Base-by-base conservation (phyloP, 2,329 filamentous ascomycete genomes). In the Xylaria sp. region DNA sequence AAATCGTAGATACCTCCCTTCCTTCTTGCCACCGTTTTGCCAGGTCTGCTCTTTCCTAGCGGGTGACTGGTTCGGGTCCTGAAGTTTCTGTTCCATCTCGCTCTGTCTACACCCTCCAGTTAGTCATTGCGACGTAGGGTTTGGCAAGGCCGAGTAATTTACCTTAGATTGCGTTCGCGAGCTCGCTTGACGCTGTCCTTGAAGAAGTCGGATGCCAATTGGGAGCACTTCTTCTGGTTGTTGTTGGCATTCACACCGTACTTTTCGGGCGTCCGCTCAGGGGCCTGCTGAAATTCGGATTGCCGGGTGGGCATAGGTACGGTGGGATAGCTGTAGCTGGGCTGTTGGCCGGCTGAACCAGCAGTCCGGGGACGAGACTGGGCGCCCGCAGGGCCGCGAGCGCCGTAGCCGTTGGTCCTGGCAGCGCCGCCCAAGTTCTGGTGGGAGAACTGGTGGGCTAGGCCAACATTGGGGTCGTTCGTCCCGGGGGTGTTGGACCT, bases 121-220 rank as follows among this genome's bases (percentile, higher is more conserved):
- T 19, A 31, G 58, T 68, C 44, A 68, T 73, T 74, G 11, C 29
- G 29, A 11, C 6, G 6, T 11, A 33, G 11, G 29, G 15, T 21
- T 40, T 5, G 37, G 15, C 15, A 15, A 4, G 37, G 37, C 6
- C 11, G 15, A 5, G 10, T 40, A 5, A n/a, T 37, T 51, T 80
- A 96, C 93, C 93, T 90, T 77, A 96, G 89, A 77, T 99, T 99
- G 61, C 95, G 89, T 79, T 98, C 95, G 69, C 94, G 87, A 53
- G 95, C 95, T 71, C 95, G 88, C 82, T 97, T 94, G 58, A 99
- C 96, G 75, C 94, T 98, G 78, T 99, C 94, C 79, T 96, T 96
- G 87, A 98, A 99, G 82, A 98, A 98, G 70, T 95, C 93, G 58
- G 90, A 87, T 38, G 96, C 90, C 73, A 89, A 75, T 72, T 88